Evolutionary conservation across 805 yeast species (phyloP), one percentile per base, ranked within the genome.

Genomic region (Suhomyces canberraensis): DNA sequence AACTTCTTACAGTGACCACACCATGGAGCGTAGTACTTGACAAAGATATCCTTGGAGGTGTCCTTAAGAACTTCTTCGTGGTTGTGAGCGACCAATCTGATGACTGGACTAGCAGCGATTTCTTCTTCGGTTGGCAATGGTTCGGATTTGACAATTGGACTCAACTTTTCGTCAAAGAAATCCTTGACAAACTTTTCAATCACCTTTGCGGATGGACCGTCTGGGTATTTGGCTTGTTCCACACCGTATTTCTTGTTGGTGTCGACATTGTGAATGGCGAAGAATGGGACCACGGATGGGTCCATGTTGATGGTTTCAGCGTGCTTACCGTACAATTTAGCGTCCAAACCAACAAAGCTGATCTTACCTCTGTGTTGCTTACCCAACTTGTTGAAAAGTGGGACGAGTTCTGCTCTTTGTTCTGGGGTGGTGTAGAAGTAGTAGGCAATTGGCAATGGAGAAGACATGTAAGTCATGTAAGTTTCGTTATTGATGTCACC

Each of bases 1-100:
- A 89, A 74, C 65, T 77, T 85, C 74, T 87, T 88, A 73, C 96
- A 88, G 73, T 89, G 96, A 31, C 96, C 95, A 72, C 96, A 89
- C 96, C 96, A 90, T 67, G 95, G 95, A 33, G 98, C 97, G 58
- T 86, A 90, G 68, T 90, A 91, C 70, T 87, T 85, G 39, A 91
- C 95, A 39, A 90, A 65, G 25, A 85, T 81, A 58, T 84, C 91
- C 67, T 79, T 83, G 30, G 60, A 40, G 48, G 54, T 35, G 51
- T 81, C 80, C 20, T 62, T 63, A 36, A 87, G 75, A 41, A 87
- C 66, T 22, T 73, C 78, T 34, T 84, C 83, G 65, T 87, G 93
- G 56, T 80, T 87, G 66, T 79, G 76, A 50, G 88, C 95, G 43
- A 91, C 97, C 50, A 91, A 73, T 55, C 78, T 82, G 59, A 71